These are phyloP conservation scores for Serendipita sp. DNA, from an alignment of 768 basidiomycete genomes.

Conservation along the genomic window DNA sequence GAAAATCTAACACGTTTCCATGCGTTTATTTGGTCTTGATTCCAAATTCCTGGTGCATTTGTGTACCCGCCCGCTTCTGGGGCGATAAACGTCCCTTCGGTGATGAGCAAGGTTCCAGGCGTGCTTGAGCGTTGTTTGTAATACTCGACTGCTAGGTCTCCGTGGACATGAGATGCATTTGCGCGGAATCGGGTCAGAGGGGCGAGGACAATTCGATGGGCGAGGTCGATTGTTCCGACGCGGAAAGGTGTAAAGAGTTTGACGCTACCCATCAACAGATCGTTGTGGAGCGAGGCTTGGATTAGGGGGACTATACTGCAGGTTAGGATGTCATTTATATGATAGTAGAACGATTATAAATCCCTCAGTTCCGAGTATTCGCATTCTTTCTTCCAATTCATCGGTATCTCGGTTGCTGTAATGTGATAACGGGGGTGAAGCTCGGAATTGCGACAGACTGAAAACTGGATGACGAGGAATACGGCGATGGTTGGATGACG, in stretches of 20 bases:
- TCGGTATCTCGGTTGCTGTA: too few species aligned
- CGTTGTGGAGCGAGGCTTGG: too few species aligned
- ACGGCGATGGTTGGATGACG: too few species aligned
- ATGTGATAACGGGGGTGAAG: too few species aligned
- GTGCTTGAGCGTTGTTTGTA: conserved; percentile 30
- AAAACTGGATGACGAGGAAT: too few species aligned
- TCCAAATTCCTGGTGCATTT: conserved; percentile 49
- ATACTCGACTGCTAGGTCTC: conserved; percentile 18
- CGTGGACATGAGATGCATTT: conserved; percentile 13
- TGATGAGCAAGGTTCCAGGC: conserved; percentile 36
- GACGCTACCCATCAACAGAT: too few species aligned
- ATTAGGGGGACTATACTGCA: too few species aligned
- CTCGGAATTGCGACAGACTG: too few species aligned
- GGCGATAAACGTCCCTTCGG: conserved; percentile 41
- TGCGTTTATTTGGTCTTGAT: conserved; percentile 34
- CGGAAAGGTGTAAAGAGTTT: conserved; percentile 19
- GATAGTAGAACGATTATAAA: too few species aligned
- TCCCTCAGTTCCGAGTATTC: too few species aligned
- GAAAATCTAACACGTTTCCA: conserved; percentile 34
- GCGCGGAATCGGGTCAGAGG: conserved; percentile 35
- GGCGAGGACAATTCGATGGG: conserved; percentile 37
- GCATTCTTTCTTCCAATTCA: too few species aligned
- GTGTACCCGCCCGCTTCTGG: conserved; percentile 31
- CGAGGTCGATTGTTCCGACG: conserved; percentile 18
- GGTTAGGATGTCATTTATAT: too few species aligned